These are phyloP conservation scores for Tulasnella sp. DNA, from an alignment of 768 basidiomycete genomes.

Conservation along the genomic window DNA sequence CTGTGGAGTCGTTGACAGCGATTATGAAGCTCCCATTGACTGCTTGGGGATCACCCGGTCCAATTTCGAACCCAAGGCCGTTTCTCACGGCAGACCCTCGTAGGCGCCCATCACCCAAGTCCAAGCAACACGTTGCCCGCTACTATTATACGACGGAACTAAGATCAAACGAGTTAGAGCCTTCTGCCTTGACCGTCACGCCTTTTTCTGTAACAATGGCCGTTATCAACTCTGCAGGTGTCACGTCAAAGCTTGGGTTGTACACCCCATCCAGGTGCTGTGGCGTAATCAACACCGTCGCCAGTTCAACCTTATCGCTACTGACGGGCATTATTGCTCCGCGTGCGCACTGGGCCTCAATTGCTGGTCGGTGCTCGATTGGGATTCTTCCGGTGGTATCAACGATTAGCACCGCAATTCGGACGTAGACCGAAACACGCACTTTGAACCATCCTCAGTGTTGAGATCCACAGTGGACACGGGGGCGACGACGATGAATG, in stretches of 20 bases:
- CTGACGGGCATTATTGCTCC: constrained; percentile 56
- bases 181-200: constrained; percentile 60
- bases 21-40: too few species aligned
- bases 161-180: constrained; percentile 51
- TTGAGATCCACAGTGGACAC: constrained; percentile 84
- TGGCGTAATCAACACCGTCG: constrained; percentile 77
- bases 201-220: constrained; percentile 94
- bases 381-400: constrained; percentile 44
- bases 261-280: constrained; percentile 48
- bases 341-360: constrained; percentile 81
- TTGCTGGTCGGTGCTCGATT: constrained; percentile 79
- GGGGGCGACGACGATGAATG: constrained; percentile 89
- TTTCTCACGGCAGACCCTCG: too few species aligned
- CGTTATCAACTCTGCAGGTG: constrained; percentile 85
- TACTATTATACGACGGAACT: constrained; percentile 36
- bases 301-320: constrained; percentile 41
- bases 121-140: background rate
- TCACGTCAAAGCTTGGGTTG: constrained; percentile 96
- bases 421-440: constrained; percentile 17
- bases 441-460: constrained; percentile 54
- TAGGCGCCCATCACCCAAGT: too few species aligned
- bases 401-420: constrained; percentile 1
- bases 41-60: too few species aligned
- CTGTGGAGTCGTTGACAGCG: too few species aligned
- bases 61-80: too few species aligned